Evolutionary conservation across 78 protist species (phyloP), one percentile per base, ranked within the genome.

Genomic region (Chrysochromulina parva): DNA sequence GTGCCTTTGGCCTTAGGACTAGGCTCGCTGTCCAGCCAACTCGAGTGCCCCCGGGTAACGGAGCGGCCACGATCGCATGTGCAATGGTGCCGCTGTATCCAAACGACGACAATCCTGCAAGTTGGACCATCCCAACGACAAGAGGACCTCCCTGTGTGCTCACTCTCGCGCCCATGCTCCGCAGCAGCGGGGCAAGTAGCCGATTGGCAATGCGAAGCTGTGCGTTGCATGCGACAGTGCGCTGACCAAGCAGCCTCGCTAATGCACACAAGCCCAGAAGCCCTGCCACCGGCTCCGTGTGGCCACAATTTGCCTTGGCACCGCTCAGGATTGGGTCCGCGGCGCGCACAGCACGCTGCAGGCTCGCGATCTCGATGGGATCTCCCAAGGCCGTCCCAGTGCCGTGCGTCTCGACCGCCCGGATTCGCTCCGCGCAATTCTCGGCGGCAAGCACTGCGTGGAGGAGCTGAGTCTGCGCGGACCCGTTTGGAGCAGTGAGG

Each of bases 251-350:
- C 38, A 38, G 38, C 38, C 38, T 38, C 38, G 38, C 38, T 38
- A 38, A 38, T 38, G 38, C 38, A 38, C 38, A 38, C 52, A 74
- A 1, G 22, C 57, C 84, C 24, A 26, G 24, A 7, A 9, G 24
- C 57, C 93, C 90, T 50, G 82, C 93, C 0, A 89, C 90, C 28
- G 88, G 22, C 92, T 96, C 98, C 74, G 28, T 0, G 76, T 96
- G 98, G 5, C 97, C 98, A 47, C 93, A 73, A 53, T 90, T 94
- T 10, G 94, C 16, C 90, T 96, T 96, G 20, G 93, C 74, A 24
- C 92, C 9, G 67, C 97, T 94, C 38, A 38, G 38, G 22, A 96
- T 55, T 3, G 88, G 55, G 13, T 69, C 67, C 53, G 94, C 88
- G 52, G 76, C 58, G n/a, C 55, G 87, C 9, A n/a, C 14, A 1